Evolutionary conservation across 805 yeast species (phyloP), one percentile per base, ranked within the genome.

Genomic region (Metschnikowia cubensis): DNA sequence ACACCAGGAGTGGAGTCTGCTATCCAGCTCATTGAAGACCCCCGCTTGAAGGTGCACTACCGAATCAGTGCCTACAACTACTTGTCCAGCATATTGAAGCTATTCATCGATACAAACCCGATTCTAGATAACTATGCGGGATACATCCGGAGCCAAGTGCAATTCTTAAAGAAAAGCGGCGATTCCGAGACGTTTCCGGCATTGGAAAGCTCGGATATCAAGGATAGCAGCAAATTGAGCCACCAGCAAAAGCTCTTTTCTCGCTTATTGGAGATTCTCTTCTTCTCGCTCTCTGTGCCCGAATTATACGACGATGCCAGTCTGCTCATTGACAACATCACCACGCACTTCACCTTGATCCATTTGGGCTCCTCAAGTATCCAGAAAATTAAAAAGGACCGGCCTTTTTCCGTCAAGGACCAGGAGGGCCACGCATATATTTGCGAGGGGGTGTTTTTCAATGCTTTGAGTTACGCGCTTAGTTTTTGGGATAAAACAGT

Each of bases 1-100:
- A 85, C 97, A 0, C 86, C 96, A 0, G 97, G 94, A 25, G 74
- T 92, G 4, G 77, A 81, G 35, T 80, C 92, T 3, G 97, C 97
- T 0, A 72, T 91, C 36, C 80, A 80, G 21, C 76, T 92, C 8
- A 67, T 94, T 46, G 87, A 85, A 50, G 91, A 89, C 60, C 80
- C 81, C 6, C 65, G 83, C 43, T 73, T 77, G 49, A 78, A 84
- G 54, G 65, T 75, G 6, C 87, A 85, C 55, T 89, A 89, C 64
- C 75, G 95, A 46, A 73, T 81, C 6, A 84, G 87, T 59, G 94
- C 98, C 0, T 92, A 81, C 74, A 76, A 81, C 42, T 87, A 89
- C 56, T 68, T 94, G 45, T 72, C 83, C 0, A 71, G 83, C 1
- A 80, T 87, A 5, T 69, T 89, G 58, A 79, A 84, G 59, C 70